Base-by-base conservation (phyloP, 148 eudicot genomes). In the Polygonum maritimum region DNA sequence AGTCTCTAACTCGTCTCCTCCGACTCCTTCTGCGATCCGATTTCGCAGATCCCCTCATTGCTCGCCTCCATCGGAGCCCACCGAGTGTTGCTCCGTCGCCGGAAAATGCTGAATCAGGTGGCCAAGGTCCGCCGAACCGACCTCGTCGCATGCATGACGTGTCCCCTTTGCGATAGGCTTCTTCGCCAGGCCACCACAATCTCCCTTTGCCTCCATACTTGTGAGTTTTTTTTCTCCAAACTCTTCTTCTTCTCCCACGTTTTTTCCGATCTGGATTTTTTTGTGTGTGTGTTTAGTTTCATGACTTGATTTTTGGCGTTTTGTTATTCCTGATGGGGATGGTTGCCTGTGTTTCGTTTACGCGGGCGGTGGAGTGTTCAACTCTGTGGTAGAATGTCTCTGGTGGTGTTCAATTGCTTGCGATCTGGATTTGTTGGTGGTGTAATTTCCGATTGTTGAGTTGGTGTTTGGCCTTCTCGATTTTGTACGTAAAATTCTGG, bases 161-260 rank as follows among this genome's bases (percentile, higher is more conserved):
- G 98, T 78, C 96, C 98, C 52, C 84, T 94, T 35, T 94, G 98
- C 75, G 57, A 89, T 47, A 90, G 86, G 82, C 88, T 94, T 58
- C 83, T 86, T 75, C 83, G 83, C 63, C 86, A 90, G 16, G 91
- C 94, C 71, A 90, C 93, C 21, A 90, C 98, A 16, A 89, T 92
- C 52, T 89, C 91, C 15, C 92, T 92, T 60, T 94, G 98, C 35
- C 97, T 94, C 76, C 98, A 94, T 79, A 94, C 98, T 55, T 94
- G 97, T 94, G 79, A 79, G 91, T 81, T 38, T 58, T 45, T 4
- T 76, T 9, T n/a, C 52, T 35, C 31, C 22, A 31, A 9, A 2
- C 71, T 11, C 1, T 10, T 54, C 69, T 51, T 51, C 19, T 21
- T 21, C 63, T 21, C 26, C 63, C 33, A 7, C 31, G 11, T 21